Conservation (phyloP, 805 yeast genomes). For the Diddensiella transvaalensis region DNA sequence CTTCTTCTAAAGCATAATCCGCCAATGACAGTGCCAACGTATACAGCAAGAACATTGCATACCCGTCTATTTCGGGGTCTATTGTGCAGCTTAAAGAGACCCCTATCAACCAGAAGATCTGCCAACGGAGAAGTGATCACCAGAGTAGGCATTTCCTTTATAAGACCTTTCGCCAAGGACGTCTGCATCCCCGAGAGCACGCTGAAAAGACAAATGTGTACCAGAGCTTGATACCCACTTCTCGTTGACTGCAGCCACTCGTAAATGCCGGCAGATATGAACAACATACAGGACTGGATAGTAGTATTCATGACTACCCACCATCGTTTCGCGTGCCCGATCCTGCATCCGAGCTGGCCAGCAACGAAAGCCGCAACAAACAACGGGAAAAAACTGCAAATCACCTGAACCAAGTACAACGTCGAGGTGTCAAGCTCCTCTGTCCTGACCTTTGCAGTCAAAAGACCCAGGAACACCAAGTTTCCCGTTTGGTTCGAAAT, state of each 20-base stretch:
- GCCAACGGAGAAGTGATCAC: conserved; percentile 5
- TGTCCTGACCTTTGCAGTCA: conserved; percentile 1
- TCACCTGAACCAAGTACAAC: neutral
- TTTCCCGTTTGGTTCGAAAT: conserved; percentile 7
- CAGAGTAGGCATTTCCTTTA: conserved; percentile 3
- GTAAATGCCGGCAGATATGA: neutral
- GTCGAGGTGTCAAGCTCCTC: neutral
- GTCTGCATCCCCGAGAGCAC: conserved; percentile 2
- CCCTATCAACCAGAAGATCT: neutral
- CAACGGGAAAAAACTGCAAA: conserved; percentile 1
- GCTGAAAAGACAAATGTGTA: conserved; percentile 4
- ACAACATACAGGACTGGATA: neutral
- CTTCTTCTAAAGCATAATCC: neutral
- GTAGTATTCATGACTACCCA: neutral
- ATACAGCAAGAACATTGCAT: neutral
- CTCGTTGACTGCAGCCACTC: conserved; percentile 2
- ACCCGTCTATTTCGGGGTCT: conserved; percentile 2
- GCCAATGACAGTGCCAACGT: conserved; percentile 4
- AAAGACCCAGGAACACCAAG: conserved; percentile 1
- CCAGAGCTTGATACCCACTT: neutral
- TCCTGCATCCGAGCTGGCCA: neutral
- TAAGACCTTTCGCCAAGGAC: conserved; percentile 1
- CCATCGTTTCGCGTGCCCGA: conserved; percentile 2
- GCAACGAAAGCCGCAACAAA: conserved; percentile 1
- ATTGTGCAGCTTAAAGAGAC: neutral